Evolutionary conservation across 257 asterid species (phyloP), one percentile per base, ranked within the genome.

Genomic region (Przewalskia tangutica): DNA sequence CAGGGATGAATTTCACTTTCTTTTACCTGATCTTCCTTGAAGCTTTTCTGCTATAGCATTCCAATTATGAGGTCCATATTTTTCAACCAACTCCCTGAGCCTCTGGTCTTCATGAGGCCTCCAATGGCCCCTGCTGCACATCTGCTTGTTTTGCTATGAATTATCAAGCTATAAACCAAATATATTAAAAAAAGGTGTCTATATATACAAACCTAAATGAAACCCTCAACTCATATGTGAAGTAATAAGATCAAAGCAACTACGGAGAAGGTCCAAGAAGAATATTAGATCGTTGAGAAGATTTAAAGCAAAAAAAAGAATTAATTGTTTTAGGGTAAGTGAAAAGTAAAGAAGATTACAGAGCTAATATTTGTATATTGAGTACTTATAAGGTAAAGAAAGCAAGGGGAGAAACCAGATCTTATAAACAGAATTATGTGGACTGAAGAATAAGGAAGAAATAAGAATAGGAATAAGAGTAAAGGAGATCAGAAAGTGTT

Each of bases 31-130:
- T 89, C 95, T 85, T 77, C 92, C 93, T 65, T 85, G 58, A 0
- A 90, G 85, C 11, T 86, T 90, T 73, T 83, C 88, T 18, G 95
- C 91, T 13, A 91, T 90, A 81, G 82, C 70, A 38, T 89, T 91
- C 95, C 95, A 91, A 80, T 91, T 91, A 79, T 88, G 92, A 5
- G 95, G 95, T 27, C 93, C 95, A 42, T 86, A 86, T 68, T 68
- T 59, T 17, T 87, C 85, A 14, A 91, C 93, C 7, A 90, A 90
- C 77, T 89, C 88, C 64, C 51, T 79, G 3, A 91, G 92, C 83
- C 86, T 90, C 5, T 85, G 84, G 58, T 91, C 95, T 82, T 91
- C 92, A 0, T 89, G 85, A 67, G 93, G 93, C 80, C 85, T 89
- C 93, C 95, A 91, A 67, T 90, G 95, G 4, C 93, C 91, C 62